Evolutionary conservation across 2,329 filamentous ascomycete species (phyloP), one percentile per base, ranked within the genome.

Genomic region (Diaporthe amygdali): DNA sequence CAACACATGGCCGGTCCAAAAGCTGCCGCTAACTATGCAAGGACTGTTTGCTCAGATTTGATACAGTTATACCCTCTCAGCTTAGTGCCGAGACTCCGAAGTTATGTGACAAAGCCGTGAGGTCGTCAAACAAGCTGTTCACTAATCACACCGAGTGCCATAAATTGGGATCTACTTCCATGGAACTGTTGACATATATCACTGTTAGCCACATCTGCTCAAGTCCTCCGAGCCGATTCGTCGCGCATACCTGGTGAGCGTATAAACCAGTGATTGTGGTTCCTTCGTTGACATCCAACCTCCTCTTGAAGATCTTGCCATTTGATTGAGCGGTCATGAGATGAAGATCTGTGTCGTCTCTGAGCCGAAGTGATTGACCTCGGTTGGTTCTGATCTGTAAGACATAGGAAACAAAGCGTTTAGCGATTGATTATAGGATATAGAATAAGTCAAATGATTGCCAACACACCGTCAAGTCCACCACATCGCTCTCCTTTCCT

Each of bases 361-460:
- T 9, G 17, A 46, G 39, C 17, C 37, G 56, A 25, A 32, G 32
- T 9, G 56, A 46, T n/a, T 25, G 17, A 9, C 39, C 25, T 46
- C 39, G 25, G 7, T 30, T 44, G 1, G 55, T 61, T 39, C 8
- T 17, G 10, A 46, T 15, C 25, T 46, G 39, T 46, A 10, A 30
- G 39, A 61, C 9, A n/a, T 2, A 30, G 25, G 15, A 12, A 3
- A 15, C 5, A 27, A 46, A 12, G 5, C 14, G 2, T n/a, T 7
- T 17, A 32, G 41, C 25, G 6, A 10, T 4, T 14, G n/a, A 14
- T 14, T 12, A 20, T 9, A 37, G 15, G 15, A 37, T 8, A 7
- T 0, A 15, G 5, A 9, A 12, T 8, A n/a, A 9, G 0, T 6
- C 22, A 2, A 1, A 22, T 7, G 27, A 25, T 12, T 15, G 2